phyloP scores from a whole-genome alignment of 2,329 filamentous ascomycete species.

The Fusarium euwallaceae region DNA sequence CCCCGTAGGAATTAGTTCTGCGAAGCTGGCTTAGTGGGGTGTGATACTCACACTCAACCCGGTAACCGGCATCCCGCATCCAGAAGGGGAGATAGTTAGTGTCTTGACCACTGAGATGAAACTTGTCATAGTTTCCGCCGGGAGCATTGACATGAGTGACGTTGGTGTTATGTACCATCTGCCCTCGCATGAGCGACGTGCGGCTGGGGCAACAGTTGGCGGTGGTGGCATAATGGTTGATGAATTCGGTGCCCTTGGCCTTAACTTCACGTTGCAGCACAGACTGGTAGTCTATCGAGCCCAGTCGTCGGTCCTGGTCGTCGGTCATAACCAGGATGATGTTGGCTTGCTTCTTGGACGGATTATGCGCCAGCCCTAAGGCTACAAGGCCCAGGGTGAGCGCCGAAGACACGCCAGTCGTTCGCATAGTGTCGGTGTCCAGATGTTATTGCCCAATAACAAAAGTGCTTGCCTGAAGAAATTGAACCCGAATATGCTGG shows the following conservation, averaged over 20 bases:
- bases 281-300: neutral
- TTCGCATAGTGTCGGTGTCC: neutral
- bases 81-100: neutral
- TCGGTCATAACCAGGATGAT: neutral
- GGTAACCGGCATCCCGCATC: neutral
- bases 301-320: neutral
- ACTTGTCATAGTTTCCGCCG: neutral
- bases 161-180: neutral
- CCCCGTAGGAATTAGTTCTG: neutral
- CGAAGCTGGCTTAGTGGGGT: neutral
- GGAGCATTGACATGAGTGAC: neutral
- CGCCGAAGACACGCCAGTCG: neutral
- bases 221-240: neutral
- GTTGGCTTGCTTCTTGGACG: neutral
- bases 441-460: neutral
- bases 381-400: neutral
- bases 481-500: neutral
- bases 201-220: neutral
- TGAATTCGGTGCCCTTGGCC: neutral
- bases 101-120: neutral
- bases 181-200: neutral
- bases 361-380: neutral
- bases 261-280: neutral
- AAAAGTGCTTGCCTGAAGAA: neutral
- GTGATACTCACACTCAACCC: neutral